These are phyloP conservation scores for Colletotrichum lentis DNA, from an alignment of 2,329 filamentous ascomycete genomes.

Conservation along the genomic window DNA sequence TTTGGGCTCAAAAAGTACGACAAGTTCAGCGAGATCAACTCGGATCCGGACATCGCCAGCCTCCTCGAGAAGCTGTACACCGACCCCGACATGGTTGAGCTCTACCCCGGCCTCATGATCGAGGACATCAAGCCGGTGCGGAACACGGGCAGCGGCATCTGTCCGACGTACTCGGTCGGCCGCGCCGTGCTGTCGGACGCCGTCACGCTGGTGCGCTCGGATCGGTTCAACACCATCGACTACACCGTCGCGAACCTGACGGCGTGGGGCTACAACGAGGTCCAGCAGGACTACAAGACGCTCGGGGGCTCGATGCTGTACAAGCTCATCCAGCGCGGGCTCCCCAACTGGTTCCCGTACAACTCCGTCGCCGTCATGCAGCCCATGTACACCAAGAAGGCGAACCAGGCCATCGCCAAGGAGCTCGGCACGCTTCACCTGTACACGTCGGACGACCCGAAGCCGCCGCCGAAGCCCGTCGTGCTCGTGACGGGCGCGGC, in stretches of 20 bases:
- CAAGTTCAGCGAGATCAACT: slow-evolving; percentile 67
- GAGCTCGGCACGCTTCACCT: slow-evolving; percentile 50
- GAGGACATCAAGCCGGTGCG: slow-evolving; percentile 63
- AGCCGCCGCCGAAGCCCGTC: slow-evolving; percentile 46
- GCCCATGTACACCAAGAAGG: slow-evolving; percentile 55
- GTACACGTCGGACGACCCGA: slow-evolving; percentile 47
- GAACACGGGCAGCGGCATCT: slow-evolving; percentile 61
- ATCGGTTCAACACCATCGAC: slow-evolving; percentile 66
- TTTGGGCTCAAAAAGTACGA: slow-evolving; percentile 66
- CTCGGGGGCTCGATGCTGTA: slow-evolving; percentile 55
- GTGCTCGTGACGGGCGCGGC: slow-evolving; percentile 41
- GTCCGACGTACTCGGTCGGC: slow-evolving; percentile 61
- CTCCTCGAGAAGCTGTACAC: slow-evolving; percentile 67
- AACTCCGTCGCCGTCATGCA: slow-evolving; percentile 57
- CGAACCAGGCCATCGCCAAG: slow-evolving; percentile 51
- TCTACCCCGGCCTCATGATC: slow-evolving; percentile 74
- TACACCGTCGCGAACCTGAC: slow-evolving; percentile 54
- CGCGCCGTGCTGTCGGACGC: slow-evolving; percentile 68
- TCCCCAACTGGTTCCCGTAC: slow-evolving; percentile 50
- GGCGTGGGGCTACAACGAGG: slow-evolving; percentile 55
- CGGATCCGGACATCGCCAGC: slow-evolving; percentile 62
- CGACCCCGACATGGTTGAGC: slow-evolving; percentile 71
- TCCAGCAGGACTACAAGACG: slow-evolving; percentile 49
- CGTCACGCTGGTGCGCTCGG: slow-evolving; percentile 64
- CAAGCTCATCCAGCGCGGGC: slow-evolving; percentile 55